Base-by-base conservation (phyloP, 345 rosid genomes). In the Hypericum perforatum region DNA sequence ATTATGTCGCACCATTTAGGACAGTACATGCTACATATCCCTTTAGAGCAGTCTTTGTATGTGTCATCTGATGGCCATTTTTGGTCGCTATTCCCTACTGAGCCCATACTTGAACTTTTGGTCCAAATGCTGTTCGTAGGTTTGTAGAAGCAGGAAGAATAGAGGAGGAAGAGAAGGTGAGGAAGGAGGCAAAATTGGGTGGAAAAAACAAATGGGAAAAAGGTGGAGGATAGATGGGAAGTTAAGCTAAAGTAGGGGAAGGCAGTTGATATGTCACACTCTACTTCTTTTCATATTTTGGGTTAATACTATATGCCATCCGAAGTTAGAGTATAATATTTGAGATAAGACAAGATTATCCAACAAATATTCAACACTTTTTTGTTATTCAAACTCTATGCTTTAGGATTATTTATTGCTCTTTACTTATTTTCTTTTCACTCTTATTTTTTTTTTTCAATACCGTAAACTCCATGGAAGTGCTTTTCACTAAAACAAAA, bases 1-100 rank as follows among this genome's bases (percentile, higher is more conserved):
- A 77, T 58, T 47, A 78, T 57, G 71, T 80, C 84, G 63, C 95
- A 90, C 91, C 94, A 78, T 61, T 86, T 91, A 0, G 94, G 94
- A 49, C 97, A 90, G 63, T 82, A 84, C 7, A 82, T 57, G 80
- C 80, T 86, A 52, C 98, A 91, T 52, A 91, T 56, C 39, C 81
- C 78, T 51, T 76, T 82, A 1, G 96, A 84, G 56, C 98, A 90
- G 56, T 86, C 98, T 58, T 49, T 84, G 58, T 82, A 82, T 5
- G 80, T 9, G 37, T 57, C 65, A 39, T 69, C 71, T 3, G 82
- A 64, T 16, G 76, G 39, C 81, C 80, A 79, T 0, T 67, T 67
- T 22, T 71, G 76, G 45, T 58, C 63, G 43, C 63, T 52, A 0
- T 9, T 37, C 11, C 36, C 8, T 7, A 16, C 10, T 37, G 16